These are phyloP conservation scores for Tricharina praecox DNA, from an alignment of 495 filamentous ascomycete genomes.

Conservation along the genomic window DNA sequence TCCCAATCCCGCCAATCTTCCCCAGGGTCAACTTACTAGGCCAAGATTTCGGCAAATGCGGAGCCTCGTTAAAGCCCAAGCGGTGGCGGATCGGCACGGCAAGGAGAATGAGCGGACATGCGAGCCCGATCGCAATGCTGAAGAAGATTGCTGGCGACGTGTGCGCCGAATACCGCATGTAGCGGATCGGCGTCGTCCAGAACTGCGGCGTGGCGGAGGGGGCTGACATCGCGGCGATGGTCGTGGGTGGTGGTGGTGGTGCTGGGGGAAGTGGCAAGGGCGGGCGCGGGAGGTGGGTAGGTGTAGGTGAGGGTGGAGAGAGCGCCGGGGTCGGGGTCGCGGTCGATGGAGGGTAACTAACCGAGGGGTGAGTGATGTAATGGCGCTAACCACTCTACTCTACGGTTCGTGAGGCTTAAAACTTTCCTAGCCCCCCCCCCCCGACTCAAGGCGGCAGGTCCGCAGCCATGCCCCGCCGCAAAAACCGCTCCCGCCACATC, in stretches of 20 bases:
- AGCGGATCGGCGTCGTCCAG: slow-evolving; percentile 63
- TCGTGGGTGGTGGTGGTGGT: slow-evolving; percentile 27
- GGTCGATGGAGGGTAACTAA: background rate
- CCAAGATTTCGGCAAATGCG: slow-evolving; percentile 71
- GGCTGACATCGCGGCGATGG: slow-evolving; percentile 35
- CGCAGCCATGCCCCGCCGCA: background rate
- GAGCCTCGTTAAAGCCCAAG: slow-evolving; percentile 52
- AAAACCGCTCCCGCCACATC: background rate
- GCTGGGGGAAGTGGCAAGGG: background rate
- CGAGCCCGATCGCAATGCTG: slow-evolving; percentile 51
- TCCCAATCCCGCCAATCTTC: slow-evolving; percentile 2
- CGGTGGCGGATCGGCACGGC: slow-evolving; percentile 47
- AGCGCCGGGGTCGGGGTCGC: background rate
- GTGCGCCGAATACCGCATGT: slow-evolving; percentile 71
- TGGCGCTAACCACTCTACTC: background rate
- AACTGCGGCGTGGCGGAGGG: slow-evolving; percentile 50
- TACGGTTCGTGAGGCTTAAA: background rate
- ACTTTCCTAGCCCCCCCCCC: background rate
- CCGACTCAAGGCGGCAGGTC: too few species aligned
- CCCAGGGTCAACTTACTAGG: slow-evolving; percentile 50
- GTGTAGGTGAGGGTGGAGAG: background rate
- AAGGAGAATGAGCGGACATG: slow-evolving; percentile 44
- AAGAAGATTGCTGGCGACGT: slow-evolving; percentile 80
- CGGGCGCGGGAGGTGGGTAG: background rate
- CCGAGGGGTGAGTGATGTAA: background rate